These are phyloP conservation scores for Myrmaecium sp. DNA, from an alignment of 2,329 filamentous ascomycete species.

Conservation along the genomic window DNA sequence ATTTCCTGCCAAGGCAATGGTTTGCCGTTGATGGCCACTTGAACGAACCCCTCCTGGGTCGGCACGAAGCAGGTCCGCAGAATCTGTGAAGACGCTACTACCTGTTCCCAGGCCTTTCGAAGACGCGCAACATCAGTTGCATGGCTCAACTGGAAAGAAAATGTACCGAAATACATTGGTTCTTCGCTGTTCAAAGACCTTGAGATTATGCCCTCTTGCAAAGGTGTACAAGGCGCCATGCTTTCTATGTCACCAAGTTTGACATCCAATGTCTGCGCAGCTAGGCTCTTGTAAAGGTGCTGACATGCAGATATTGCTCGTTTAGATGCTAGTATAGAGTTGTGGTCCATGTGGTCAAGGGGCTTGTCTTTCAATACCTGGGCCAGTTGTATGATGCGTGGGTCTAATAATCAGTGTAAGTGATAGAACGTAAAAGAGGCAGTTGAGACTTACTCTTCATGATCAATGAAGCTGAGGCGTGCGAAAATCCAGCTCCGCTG, in stretches of 20 bases:
- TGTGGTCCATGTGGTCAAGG: slow-evolving; percentile 5
- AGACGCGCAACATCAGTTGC: slow-evolving; percentile 33
- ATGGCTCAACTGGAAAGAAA: slow-evolving; percentile 39
- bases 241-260: slow-evolving; percentile 43
- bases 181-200: slow-evolving; percentile 41
- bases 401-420: slow-evolving; percentile 9
- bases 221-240: slow-evolving; percentile 65
- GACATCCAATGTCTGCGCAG: slow-evolving; percentile 37
- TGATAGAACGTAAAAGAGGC: slow-evolving; percentile 3
- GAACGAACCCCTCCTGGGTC: slow-evolving; percentile 60
- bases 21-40: slow-evolving; percentile 42
- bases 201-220: slow-evolving; percentile 77
- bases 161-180: slow-evolving; percentile 61
- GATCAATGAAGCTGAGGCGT: slow-evolving; percentile 47
- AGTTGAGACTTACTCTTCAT: slow-evolving; percentile 36
- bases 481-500: slow-evolving; percentile 42
- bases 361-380: slow-evolving; percentile 8
- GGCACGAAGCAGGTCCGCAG: slow-evolving; percentile 56
- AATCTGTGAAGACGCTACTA: slow-evolving; percentile 40
- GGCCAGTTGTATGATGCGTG: slow-evolving; percentile 24
- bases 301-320: slow-evolving; percentile 47
- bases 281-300: slow-evolving; percentile 39
- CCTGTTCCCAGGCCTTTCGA: slow-evolving; percentile 37
- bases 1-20: slow-evolving; percentile 29
- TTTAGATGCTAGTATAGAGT: slow-evolving; percentile 30